phyloP scores from a whole-genome alignment of 2,329 filamentous ascomycete species.

The Paecilomyces sp. region DNA sequence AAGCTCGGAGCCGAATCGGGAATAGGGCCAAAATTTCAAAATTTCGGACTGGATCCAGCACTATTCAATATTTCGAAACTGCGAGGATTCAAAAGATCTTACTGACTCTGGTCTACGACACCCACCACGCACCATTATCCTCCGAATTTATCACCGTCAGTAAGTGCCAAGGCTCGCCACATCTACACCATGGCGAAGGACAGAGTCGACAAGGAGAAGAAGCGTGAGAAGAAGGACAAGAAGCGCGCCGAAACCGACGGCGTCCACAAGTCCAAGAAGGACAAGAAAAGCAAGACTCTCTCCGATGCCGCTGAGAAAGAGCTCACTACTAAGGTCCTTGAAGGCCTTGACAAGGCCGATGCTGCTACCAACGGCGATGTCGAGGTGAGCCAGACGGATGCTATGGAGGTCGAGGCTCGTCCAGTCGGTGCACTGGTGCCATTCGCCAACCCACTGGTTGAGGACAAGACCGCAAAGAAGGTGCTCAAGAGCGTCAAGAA shows the following conservation, averaged over 20 bases:
- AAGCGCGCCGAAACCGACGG: conserved; percentile 41
- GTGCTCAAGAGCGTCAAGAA: conserved; percentile 47
- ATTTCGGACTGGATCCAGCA: conserved; percentile 6
- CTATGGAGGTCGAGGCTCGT: conserved; percentile 20
- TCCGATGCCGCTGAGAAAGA: conserved; percentile 34
- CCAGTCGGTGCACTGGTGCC: conserved; percentile 42
- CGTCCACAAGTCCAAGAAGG: conserved; percentile 31
- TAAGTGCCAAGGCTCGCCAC: background rate
- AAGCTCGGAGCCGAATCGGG: conserved; percentile 14
- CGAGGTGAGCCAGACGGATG: conserved; percentile 14
- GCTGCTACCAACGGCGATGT: conserved; percentile 15
- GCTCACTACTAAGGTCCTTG: conserved; percentile 27
- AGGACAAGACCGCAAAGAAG: conserved; percentile 46
- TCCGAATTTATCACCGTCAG: conserved; percentile 6
- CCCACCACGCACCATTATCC: conserved; percentile 5
- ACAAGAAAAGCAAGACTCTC: conserved; percentile 40
- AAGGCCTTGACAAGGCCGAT: conserved; percentile 25
- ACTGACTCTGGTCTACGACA: conserved; percentile 9
- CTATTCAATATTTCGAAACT: background rate
- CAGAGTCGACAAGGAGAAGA: conserved; percentile 29
- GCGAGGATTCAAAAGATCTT: conserved; percentile 16
- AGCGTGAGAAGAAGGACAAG: conserved; percentile 37
- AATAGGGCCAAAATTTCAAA: conserved; percentile 30
- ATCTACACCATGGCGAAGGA: conserved; percentile 38
- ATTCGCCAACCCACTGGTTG: conserved; percentile 43